Base-by-base conservation (phyloP, 164 flowering plant species). In the Berberis vulgaris region DNA sequence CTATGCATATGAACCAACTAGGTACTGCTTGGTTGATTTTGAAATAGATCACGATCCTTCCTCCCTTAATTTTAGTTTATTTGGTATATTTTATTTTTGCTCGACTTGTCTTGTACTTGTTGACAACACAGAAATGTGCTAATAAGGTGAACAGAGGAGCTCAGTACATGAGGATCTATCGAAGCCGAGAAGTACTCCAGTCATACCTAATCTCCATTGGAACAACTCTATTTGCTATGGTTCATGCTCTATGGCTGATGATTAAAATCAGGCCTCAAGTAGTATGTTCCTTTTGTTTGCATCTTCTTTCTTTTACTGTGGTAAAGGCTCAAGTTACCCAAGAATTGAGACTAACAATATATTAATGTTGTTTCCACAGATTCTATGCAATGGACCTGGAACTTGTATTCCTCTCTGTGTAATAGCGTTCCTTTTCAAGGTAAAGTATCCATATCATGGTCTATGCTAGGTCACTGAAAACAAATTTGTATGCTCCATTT, bases 151-250 rank as follows among this genome's bases (percentile, higher is more conserved):
- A 12, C 66, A 78, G 73, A 12, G 55, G 65, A 64, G 77, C 83
- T 49, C 76, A 79, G 61, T 89, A 76, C 72, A 76, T 87, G 88
- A 85, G 87, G 77, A 86, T 91, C 55, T 91, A 87, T 71, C 78
- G 96, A 69, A 91, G 97, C 69, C 82, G 96, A 56, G 99, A 91
- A 80, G 97, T 94, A 60, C 97, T 96, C 12, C 97, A 94, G 71
- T 94, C 97, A 42, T 94, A 94, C 69, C 39, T 91, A 66, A 89
- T 97, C 41, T 94, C 99, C 61, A 66, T 87, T 57, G 82, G 90
- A 72, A 91, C 97, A 58, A 94, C 99, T 44, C 68, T 94, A 44
- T 50, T 89, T 73, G 97, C 99, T 54, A 74, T 73, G 3, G 79
- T 73, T 58, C 97, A 94, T 81, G 97, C 90, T 41, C 58, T 91